Evolutionary conservation across 306 rosid species (phyloP), one percentile per base, ranked within the genome.

Genomic region (Sphenostylis stenocarpa): DNA sequence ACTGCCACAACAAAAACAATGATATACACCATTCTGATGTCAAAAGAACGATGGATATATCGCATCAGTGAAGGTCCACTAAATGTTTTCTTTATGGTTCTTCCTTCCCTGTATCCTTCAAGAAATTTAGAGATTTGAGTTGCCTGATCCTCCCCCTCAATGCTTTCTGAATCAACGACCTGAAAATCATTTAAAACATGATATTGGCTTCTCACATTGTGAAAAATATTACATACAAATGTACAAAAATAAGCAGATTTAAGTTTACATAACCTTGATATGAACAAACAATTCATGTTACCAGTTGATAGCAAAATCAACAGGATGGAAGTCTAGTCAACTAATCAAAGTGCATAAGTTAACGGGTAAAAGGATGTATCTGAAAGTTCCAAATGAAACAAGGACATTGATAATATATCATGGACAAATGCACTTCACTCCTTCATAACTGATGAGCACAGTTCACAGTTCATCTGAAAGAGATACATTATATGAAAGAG

Each of bases 51-150:
- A 43, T 80, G 71, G 61, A 92, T 38, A 53, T 70, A 81, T 55
- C 80, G 82, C 58, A 85, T 61, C 26, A 86, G 5, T 0, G 97
- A 87, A 14, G 90, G 84, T 26, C 93, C 90, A 2, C 87, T 78
- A 7, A 86, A 62, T 76, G 47, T 26, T 41, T 88, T 80, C 87
- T 89, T 56, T 72, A 83, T 31, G 14, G 89, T 89, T 85, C 87
- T 89, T 75, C 99, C 99, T 75, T 91, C 96, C 67, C 86, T 85
- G 16, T 91, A 96, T 81, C 98, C 97, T 87, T 86, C 89, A 3
- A 96, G 65, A 69, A 96, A 91, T 72, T 76, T 85, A 1, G 96
- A 83, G 64, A 96, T 86, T 71, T 83, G 88, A 12, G 91, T 85
- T 68, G 90, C 98, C 38, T 89, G 92, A 79, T 96, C 94, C 73